phyloP scores from a whole-genome alignment of 106 monocot species.

The Dendrobium huoshanense region DNA sequence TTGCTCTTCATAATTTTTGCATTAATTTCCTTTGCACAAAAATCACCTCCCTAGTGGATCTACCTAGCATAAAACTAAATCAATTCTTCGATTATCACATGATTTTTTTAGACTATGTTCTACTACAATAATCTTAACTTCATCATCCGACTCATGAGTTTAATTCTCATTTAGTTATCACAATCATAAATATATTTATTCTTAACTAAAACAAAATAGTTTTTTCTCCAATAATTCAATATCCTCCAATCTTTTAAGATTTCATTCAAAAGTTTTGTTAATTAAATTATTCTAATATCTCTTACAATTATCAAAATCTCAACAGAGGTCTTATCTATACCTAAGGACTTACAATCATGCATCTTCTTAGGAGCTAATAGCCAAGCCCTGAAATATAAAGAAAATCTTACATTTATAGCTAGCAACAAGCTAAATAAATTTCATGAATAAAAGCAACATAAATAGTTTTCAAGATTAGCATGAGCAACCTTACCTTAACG shows the following conservation, averaged over 20 bases:
- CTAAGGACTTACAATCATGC: neutral
- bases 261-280: neutral
- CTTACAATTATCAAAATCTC: neutral
- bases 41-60: too few relatives aligned
- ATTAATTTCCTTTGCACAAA: too few relatives aligned
- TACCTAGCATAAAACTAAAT: neutral
- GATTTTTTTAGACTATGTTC: neutral
- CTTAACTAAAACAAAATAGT: neutral
- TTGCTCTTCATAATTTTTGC: neutral
- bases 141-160: neutral
- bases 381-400: neutral
- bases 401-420: neutral
- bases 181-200: neutral
- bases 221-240: neutral
- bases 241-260: neutral
- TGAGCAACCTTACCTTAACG: slow-evolving; percentile 59
- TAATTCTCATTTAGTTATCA: neutral
- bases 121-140: neutral
- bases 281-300: neutral
- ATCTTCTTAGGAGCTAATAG: slow-evolving; percentile 1
- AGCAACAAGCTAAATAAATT: neutral
- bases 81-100: neutral
- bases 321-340: too few relatives aligned
- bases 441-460: neutral
- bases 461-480: neutral